Base-by-base conservation (phyloP, 371 early-diverging fungal species). In the Mortierella sp. region DNA sequence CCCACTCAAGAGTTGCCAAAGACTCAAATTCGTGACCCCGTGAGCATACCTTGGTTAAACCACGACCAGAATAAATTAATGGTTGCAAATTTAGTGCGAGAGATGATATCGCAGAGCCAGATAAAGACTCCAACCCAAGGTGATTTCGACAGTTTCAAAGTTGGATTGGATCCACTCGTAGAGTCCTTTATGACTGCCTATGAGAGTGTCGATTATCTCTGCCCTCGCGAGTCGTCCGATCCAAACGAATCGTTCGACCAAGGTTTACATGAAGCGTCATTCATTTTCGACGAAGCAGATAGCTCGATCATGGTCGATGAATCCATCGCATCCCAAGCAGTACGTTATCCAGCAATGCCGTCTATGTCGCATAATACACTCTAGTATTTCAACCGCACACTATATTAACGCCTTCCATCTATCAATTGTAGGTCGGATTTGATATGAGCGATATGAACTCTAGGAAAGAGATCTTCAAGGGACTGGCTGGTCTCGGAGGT, bases 301-400 rank as follows among this genome's bases (percentile, higher is more conserved):
- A 71, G 69, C 48, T 72, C 76, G 9, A 72, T 81, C 45, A 22
- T 69, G 15, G 70, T 81, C 10, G 76, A 81, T 33, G 81, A 81
- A 45, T 71, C 72, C 0, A 71, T 75, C 21, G 57, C 75, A 1
- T 81, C 81, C 32, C 76, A 81, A 21, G 43, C 81, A 21, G 81
- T 80, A 80, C 22, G 80, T 32, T 32, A 28, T 13, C 32, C 32
- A 32, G 21, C 6, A 60, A 2, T 33, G 8, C 24, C 58, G 16
- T 6, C 16, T 32, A 32, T 60, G n/a, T n/a, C 38, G 22, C 8
- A 40, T 3, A 19, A 48, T 48, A 33, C 24, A 4, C 10, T 36
- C 11, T 64, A 55, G 43, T 36, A 58, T 67, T 10, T 67, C 59
- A 52, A 43, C 67, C 43, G 3, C 5, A 2, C 38, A 55, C 21